Evolutionary conservation across 73 alveolate genomes (phyloP).

Genomic region (Tetrahymena malaccensis): DNA sequence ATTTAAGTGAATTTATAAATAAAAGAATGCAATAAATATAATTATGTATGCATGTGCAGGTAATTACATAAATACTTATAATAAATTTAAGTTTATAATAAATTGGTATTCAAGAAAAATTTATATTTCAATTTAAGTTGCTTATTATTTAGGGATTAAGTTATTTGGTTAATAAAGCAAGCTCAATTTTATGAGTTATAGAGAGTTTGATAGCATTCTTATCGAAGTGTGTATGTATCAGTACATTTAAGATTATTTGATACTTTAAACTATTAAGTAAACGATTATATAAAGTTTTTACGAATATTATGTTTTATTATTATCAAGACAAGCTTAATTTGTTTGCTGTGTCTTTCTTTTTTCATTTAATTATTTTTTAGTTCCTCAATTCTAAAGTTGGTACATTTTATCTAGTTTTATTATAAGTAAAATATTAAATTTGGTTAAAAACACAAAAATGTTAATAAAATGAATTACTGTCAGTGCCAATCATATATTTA

Average conservation of each 20-base stretch:
- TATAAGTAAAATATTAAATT: neutral
- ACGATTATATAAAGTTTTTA: neutral
- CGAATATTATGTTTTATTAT: neutral
- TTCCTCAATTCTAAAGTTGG: neutral
- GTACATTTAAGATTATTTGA: too few species aligned
- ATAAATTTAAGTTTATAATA: neutral
- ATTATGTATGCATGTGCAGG: neutral
- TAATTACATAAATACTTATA: neutral
- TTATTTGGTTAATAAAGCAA: neutral
- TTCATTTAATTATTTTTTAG: neutral
- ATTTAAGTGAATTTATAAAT: too few species aligned
- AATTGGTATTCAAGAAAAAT: too few species aligned
- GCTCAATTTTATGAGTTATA: neutral
- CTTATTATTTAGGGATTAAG: neutral
- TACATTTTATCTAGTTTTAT: neutral
- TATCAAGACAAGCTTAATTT: neutral
- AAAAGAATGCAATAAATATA: neutral
- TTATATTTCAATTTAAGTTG: neutral
- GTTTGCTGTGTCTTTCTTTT: neutral
- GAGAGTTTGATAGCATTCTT: neutral
- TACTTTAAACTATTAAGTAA: neutral
- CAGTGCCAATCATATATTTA: constrained; percentile 9
- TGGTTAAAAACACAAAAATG: neutral
- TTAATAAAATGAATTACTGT: neutral
- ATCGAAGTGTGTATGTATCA: neutral